Evolutionary conservation across 1,284 basidiomycete genomes (phyloP).

Genomic region (Sphaerobolus stellatus): DNA sequence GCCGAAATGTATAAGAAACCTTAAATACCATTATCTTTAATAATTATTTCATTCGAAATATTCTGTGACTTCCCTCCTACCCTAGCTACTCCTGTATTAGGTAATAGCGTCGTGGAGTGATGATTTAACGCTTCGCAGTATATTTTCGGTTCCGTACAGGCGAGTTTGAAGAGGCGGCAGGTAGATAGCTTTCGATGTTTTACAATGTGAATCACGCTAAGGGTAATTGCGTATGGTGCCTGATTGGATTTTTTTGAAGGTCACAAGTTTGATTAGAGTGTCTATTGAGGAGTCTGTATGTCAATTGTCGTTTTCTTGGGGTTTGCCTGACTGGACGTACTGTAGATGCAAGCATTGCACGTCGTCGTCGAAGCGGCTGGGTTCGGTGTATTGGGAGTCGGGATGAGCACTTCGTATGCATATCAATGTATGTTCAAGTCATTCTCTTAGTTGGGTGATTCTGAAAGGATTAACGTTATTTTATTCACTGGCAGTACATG

Average conservation of each 20-base stretch:
- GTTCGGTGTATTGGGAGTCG: background rate
- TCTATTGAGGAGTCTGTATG: conserved; percentile 23
- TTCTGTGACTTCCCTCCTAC: no score
- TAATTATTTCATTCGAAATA: no score
- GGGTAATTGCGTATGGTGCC: background rate
- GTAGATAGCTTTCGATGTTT: conserved; percentile 47
- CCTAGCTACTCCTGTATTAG: no score
- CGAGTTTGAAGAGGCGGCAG: conserved; percentile 39
- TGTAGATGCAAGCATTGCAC: background rate
- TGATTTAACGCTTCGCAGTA: no score
- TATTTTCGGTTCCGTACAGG: conserved; percentile 46
- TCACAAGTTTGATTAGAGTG: conserved; percentile 25
- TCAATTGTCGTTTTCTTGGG: background rate
- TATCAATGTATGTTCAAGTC: conserved; percentile 20
- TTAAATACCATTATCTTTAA: no score
- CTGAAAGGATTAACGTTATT: no score
- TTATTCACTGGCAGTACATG: conserved; percentile 26
- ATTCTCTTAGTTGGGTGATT: no score
- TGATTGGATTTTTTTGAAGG: conserved; percentile 20
- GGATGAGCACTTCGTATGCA: conserved; percentile 23
- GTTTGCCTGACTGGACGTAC: background rate
- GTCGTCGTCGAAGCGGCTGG: background rate
- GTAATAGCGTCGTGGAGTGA: no score
- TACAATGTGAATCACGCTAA: conserved; percentile 35
- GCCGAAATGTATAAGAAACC: no score